Percentiles rank a stretch among this genome's conserved stretches.
Evolutionary conservation across 805 yeast species (phyloP).

Genomic region (Schizosaccharomyces octosporus): DNA sequence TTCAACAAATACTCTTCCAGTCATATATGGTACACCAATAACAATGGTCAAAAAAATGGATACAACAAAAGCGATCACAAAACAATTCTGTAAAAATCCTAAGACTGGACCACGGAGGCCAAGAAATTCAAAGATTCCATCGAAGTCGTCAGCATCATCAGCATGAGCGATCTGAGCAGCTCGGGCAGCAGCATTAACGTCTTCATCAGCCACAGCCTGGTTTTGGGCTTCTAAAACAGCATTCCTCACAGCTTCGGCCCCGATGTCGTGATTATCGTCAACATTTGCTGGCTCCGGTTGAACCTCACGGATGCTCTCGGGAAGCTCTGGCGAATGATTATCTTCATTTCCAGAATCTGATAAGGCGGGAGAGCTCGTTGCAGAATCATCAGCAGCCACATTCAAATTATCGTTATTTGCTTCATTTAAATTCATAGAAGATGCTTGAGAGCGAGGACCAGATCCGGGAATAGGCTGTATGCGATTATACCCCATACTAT

Average conservation of each 20-base stretch:
- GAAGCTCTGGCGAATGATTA: neutral
- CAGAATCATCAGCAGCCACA: too few species aligned
- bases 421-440: too few species aligned
- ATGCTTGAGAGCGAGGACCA: too few species aligned
- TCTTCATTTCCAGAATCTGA: neutral
- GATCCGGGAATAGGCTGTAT: too few species aligned
- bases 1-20: slow-evolving; percentile 9
- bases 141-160: slow-evolving; percentile 11
- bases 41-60: slow-evolving; percentile 5
- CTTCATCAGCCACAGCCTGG: slow-evolving; percentile 8
- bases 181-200: neutral
- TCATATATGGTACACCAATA: neutral
- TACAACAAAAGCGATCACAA: slow-evolving; percentile 8
- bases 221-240: neutral
- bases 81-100: slow-evolving; percentile 8
- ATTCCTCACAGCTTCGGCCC: neutral
- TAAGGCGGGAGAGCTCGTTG: too few species aligned
- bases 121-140: slow-evolving; percentile 12
- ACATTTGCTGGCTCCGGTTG: neutral
- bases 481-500: too few species aligned
- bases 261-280: slow-evolving; percentile 3
- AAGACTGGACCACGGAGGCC: slow-evolving; percentile 11
- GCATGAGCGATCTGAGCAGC: slow-evolving; percentile 2
- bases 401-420: too few species aligned
- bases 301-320: neutral